Evolutionary conservation across 2,329 filamentous ascomycete genomes (phyloP), one percentile per base, ranked within the genome.

Genomic region (Trichoderma koningii): DNA sequence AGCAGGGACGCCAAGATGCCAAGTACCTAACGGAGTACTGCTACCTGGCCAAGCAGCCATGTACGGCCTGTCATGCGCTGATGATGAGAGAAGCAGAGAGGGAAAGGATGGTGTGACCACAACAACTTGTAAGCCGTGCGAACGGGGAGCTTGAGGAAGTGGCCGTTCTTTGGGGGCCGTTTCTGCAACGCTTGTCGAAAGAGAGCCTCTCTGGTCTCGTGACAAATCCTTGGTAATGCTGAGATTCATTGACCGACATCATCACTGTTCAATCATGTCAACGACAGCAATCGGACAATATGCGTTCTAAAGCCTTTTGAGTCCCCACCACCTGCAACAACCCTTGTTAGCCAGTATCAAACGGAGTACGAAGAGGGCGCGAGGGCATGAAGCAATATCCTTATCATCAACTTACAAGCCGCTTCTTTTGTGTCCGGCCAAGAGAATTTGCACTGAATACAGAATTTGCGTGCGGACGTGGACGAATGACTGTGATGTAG

Each of bases 231-330:
- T 44, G 45, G 34, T 44, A 44, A 34, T 21, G 34, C 47, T 61
- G 47, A 51, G 48, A 42, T 44, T 5, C 26, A 47, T 45, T 52
- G 47, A 61, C 57, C 47, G 57, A 61, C 57, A 61, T 61, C 47
- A 51, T 52, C 30, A 30, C 9, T 7, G 30, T 9, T 9, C 30
- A 30, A 23, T 23, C 21, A 23, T 23, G 21, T 23, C 57, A 61
- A 26, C 21, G 21, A 52, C 21, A 26, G 23, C 48, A 34, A 52
- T 61, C 57, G 57, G 57, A 47, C 23, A 61, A 61, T 61, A 23
- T 52, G 14, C 17, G 23, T 52, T 34, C 28, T 30, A 30, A 14
- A 42, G 48, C n/a, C 47, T 51, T 51, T 34, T 6, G 21, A 12
- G 42, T 28, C 19, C 10, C 15, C 45, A 38, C 38, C 19, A 30